A percentile compares a stretch with the other conserved stretches of the same genome.
Conservation (phyloP, 805 yeast genomes). For the Nakazawaea peltata region DNA sequence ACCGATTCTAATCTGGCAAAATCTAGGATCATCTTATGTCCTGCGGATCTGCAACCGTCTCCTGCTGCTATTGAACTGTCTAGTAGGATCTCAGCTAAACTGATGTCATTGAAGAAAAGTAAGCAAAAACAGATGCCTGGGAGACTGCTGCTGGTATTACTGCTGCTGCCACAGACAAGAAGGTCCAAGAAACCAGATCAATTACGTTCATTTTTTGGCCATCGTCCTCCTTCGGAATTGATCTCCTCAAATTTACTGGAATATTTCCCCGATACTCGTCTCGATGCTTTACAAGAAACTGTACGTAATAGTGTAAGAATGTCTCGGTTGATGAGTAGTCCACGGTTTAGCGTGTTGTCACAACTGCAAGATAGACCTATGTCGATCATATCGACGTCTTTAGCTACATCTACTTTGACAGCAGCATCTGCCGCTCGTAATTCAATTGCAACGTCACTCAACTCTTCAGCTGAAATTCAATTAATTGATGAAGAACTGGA, state of each 20-base stretch:
- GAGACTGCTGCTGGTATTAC: slow-evolving; percentile 19
- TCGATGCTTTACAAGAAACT: slow-evolving; percentile 66
- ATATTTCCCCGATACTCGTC: slow-evolving; percentile 81
- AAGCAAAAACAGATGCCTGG: background rate
- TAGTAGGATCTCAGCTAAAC: too few relatives aligned
- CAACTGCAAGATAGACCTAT: slow-evolving; percentile 14
- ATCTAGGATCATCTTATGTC: slow-evolving; percentile 61
- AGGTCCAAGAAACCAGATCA: too few relatives aligned
- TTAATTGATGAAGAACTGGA: slow-evolving; percentile 31
- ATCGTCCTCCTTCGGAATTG: slow-evolving; percentile 88
- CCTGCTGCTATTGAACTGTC: slow-evolving; percentile 46
- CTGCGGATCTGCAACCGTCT: slow-evolving; percentile 56
- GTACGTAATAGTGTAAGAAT: slow-evolving; percentile 77
- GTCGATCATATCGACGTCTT: slow-evolving; percentile 19
- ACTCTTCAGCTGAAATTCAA: slow-evolving; percentile 30
- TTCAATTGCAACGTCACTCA: slow-evolving; percentile 15
- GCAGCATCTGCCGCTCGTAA: slow-evolving; percentile 19
- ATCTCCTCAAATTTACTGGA: slow-evolving; percentile 85
- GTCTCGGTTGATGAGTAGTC: slow-evolving; percentile 45
- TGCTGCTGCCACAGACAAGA: background rate
- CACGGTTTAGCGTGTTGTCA: slow-evolving; percentile 10
- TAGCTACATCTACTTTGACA: slow-evolving; percentile 45
- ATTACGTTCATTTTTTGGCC: slow-evolving; percentile 59
- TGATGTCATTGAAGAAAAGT: background rate
- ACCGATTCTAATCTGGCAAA: slow-evolving; percentile 48